Percentiles rank a stretch among this genome's conserved stretches.
Evolutionary conservation across 805 yeast genomes (phyloP).

Genomic region (Torulaspora franciscae): DNA sequence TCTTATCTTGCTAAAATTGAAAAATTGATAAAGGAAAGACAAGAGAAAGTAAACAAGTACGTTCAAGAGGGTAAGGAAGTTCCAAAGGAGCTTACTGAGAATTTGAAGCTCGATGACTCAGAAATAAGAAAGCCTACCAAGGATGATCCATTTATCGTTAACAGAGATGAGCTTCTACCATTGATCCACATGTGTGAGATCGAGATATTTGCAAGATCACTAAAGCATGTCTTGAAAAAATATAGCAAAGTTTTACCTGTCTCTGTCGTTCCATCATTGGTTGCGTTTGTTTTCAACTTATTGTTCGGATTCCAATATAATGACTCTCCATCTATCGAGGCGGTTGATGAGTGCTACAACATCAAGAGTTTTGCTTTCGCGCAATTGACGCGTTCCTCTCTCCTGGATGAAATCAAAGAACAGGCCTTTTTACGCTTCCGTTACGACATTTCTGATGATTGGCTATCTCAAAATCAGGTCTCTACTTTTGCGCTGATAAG

Average conservation of each 20-base stretch:
- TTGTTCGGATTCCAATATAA: slow-evolving; percentile 53
- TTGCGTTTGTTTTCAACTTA: slow-evolving; percentile 68
- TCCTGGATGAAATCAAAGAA: slow-evolving; percentile 42
- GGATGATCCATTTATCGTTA: slow-evolving; percentile 34
- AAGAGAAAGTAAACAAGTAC: slow-evolving; percentile 32
- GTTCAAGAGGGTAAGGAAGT: slow-evolving; percentile 35
- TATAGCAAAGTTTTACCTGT: slow-evolving; percentile 45
- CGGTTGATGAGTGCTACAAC: slow-evolving; percentile 46
- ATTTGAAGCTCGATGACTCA: slow-evolving; percentile 31
- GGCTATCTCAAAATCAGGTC: slow-evolving; percentile 40
- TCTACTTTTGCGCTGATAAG: slow-evolving; percentile 50
- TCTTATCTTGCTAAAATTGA: slow-evolving; percentile 31
- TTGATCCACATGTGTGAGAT: slow-evolving; percentile 42
- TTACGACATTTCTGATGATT: slow-evolving; percentile 46
- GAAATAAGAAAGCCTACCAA: slow-evolving; percentile 36
- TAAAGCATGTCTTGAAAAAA: slow-evolving; percentile 66
- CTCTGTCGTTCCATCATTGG: slow-evolving; percentile 51
- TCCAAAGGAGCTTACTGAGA: slow-evolving; percentile 35
- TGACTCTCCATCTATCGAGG: slow-evolving; percentile 37
- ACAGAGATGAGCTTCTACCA: slow-evolving; percentile 40
- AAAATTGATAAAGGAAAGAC: slow-evolving; percentile 34
- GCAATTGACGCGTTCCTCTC: slow-evolving; percentile 43
- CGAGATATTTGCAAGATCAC: slow-evolving; percentile 77
- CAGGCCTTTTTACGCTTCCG: slow-evolving; percentile 65
- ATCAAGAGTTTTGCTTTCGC: slow-evolving; percentile 41